phyloP scores from a whole-genome alignment of 106 monocot genomes.

The Amphibolis antarctica region DNA sequence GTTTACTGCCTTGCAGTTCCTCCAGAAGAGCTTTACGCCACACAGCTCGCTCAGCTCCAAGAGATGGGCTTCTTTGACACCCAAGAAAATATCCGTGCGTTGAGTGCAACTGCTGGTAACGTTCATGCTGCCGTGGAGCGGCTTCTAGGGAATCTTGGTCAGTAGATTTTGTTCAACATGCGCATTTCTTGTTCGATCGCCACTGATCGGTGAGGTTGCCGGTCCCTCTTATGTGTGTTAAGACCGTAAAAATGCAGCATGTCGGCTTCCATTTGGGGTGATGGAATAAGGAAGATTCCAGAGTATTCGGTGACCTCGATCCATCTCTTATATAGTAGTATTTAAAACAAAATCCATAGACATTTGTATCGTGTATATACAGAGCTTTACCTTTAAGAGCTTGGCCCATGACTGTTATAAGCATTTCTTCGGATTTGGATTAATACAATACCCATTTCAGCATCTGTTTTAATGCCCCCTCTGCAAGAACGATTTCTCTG shows the following conservation, averaged over 20 bases:
- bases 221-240: background rate
- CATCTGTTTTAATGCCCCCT: too few species aligned
- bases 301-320: background rate
- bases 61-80: slow-evolving; percentile 98
- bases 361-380: slow-evolving; percentile 2
- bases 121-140: slow-evolving; percentile 90
- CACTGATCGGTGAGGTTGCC: background rate
- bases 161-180: slow-evolving; percentile 17
- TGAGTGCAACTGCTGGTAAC: slow-evolving; percentile 70
- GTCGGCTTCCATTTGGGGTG: background rate
- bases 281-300: background rate
- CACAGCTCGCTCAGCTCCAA: slow-evolving; percentile 82
- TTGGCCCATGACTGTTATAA: background rate
- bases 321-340: background rate
- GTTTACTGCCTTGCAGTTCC: slow-evolving; percentile 41
- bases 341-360: background rate
- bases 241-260: background rate
- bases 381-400: background rate
- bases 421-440: background rate
- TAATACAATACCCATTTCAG: too few species aligned
- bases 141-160: slow-evolving; percentile 61
- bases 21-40: slow-evolving; percentile 79
- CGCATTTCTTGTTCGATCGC: background rate
- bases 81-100: slow-evolving; percentile 82
- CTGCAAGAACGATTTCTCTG: too few species aligned